Percentiles rank a stretch among this genome's conserved stretches.
These are phyloP conservation scores for Chalaropsis thielavioides DNA, from an alignment of 2,329 filamentous ascomycete genomes.

Conservation along the genomic window DNA sequence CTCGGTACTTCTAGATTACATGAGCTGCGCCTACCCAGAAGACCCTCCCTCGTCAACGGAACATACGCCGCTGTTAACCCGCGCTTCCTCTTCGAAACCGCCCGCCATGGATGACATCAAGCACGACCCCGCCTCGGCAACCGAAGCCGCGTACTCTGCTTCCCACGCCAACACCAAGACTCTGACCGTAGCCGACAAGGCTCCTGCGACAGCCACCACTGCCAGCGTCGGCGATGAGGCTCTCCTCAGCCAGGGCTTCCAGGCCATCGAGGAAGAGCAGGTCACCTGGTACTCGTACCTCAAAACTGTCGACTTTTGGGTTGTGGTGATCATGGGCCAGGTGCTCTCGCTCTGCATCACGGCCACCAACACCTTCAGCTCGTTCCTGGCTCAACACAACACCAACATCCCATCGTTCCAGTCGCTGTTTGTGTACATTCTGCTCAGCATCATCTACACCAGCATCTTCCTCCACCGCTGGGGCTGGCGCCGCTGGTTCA, in stretches of 20 bases:
- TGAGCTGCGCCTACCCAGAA: neutral
- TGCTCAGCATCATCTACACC: conserved; percentile 72
- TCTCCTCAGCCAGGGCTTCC: conserved; percentile 37
- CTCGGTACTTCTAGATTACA: neutral
- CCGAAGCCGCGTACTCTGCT: conserved; percentile 6
- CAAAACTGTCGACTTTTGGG: conserved; percentile 73
- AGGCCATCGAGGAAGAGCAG: conserved; percentile 39
- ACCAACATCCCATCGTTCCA: conserved; percentile 91
- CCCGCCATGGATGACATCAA: neutral
- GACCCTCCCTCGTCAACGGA: neutral
- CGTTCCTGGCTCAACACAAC: conserved; percentile 47
- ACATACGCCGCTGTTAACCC: conserved; percentile 9
- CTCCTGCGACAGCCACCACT: neutral
- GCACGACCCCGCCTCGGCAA: neutral
- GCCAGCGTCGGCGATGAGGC: conserved; percentile 23
- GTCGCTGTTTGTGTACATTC: conserved; percentile 83
- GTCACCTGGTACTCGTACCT: conserved; percentile 60
- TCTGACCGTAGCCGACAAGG: conserved; percentile 13
- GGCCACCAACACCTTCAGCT: conserved; percentile 78
- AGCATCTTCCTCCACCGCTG: conserved; percentile 65
- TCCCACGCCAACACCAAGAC: conserved; percentile 18
- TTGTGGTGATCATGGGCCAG: conserved; percentile 68
- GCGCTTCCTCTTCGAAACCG: conserved; percentile 19
- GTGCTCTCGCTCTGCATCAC: conserved; percentile 80
- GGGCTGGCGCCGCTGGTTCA: conserved; percentile 55